Evolutionary conservation across 2,329 filamentous ascomycete genomes (phyloP), one percentile per base, ranked within the genome.

Genomic region (Talaromyces sp.): DNA sequence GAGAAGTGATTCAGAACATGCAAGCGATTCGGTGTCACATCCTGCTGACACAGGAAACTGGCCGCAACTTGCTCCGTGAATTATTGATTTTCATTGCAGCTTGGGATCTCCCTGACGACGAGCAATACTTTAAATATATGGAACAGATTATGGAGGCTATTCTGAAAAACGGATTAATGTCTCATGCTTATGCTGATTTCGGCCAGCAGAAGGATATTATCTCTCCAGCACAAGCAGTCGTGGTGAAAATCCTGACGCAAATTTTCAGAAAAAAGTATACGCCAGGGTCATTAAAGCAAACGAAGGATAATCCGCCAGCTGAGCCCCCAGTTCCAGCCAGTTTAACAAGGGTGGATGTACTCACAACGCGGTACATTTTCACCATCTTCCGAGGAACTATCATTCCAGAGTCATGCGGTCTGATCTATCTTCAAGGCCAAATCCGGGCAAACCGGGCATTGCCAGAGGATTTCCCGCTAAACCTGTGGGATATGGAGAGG

Each of bases 401-500:
- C 63, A 93, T 97, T 4, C 93, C 93, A 0, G 93, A 97, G 70
- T 96, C 92, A 17, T 90, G 93, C 58, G 93, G 93, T n/a, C 81
- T 97, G 41, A 96, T 98, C 78, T 91, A 95, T 69, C 83, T 96
- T 3, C 93, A 98, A 77, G 90, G 91, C 17, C 89, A 96, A 70
- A 96, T 97, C 35, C 88, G 91, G 49, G 86, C 88, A 46, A 87
- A 88, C 32, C 82, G 87, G 60, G 86, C 88, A 17, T 85, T 93
- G 62, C 87, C 91, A 0, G 86, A 90, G 63, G 93, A 97, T 69
- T 98, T 97, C 68, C 93, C 93, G 0, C 87, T 97, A 1, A 96
- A 98, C 68, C 84, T 92, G 53, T 98, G 93, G 93, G 93, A 98
- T 69, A 96, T 98, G 89, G 93, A 98, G 73, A 86, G 93, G 14